Conservation (phyloP, 441 rosid genomes). For the Adansonia grandidieri region DNA sequence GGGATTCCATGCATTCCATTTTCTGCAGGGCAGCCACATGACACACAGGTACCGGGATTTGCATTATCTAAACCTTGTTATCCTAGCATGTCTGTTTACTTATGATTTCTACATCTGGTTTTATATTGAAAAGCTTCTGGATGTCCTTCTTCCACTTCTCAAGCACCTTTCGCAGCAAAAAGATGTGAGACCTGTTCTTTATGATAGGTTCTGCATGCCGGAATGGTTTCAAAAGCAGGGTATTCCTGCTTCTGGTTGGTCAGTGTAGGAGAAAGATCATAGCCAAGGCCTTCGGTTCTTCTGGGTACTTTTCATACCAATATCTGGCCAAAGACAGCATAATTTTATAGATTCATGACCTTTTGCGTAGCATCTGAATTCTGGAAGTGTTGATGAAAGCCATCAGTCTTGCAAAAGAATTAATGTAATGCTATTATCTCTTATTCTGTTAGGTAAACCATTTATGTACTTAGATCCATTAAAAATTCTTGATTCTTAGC, state of each 20-base stretch:
- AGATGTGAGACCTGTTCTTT: not conserved
- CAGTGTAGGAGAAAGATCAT: slow-evolving; percentile 22
- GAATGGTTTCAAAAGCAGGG: slow-evolving; percentile 18
- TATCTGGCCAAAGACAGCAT: slow-evolving; percentile 31
- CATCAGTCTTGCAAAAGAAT: slow-evolving; percentile 1
- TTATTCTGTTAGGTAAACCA: slow-evolving; percentile 31
- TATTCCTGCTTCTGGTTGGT: slow-evolving; percentile 25
- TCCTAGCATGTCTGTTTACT: not conserved
- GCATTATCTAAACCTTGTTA: not conserved
- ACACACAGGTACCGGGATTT: slow-evolving; percentile 65
- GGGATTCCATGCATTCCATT: slow-evolving; percentile 95
- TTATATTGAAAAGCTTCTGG: not conserved
- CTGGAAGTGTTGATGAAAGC: slow-evolving; percentile 27
- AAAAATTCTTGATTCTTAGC: slow-evolving; percentile 31
- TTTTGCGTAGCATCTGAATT: slow-evolving; percentile 34
- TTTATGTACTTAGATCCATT: slow-evolving; percentile 35
- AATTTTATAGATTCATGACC: slow-evolving; percentile 20
- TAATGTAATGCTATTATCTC: slow-evolving; percentile 35
- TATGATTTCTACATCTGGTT: not conserved
- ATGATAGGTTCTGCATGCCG: not conserved
- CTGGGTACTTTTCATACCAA: slow-evolving; percentile 25
- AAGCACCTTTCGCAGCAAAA: slow-evolving; percentile 10
- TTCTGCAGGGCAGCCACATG: slow-evolving; percentile 77
- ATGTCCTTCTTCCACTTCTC: slow-evolving; percentile 10
- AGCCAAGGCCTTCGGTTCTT: slow-evolving; percentile 12